These are phyloP conservation scores for Peronospora belbahrii DNA, from an alignment of 352 stramenopile species.

Conservation along the genomic window DNA sequence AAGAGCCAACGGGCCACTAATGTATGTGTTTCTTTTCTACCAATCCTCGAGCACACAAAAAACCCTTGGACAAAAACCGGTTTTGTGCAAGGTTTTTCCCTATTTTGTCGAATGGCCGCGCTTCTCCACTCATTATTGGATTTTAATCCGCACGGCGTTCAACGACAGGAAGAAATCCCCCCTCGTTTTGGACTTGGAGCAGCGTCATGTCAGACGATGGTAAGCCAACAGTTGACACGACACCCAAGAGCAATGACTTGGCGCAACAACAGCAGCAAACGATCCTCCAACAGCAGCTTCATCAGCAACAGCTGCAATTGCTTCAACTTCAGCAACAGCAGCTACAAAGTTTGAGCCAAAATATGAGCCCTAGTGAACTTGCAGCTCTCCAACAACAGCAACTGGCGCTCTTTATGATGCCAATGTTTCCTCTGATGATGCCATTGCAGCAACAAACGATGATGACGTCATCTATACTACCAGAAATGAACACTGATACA, in stretches of 20 bases:
- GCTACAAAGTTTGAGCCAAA: constrained; percentile 52
- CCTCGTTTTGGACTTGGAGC: constrained; percentile 10
- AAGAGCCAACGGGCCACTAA: too few species aligned
- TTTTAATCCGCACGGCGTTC: constrained; percentile 45
- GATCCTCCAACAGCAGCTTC: constrained; percentile 25
- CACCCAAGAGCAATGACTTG: constrained; percentile 19
- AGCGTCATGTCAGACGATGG: constrained; percentile 23
- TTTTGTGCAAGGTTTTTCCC: constrained; percentile 16
- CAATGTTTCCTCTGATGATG: constrained; percentile 73
- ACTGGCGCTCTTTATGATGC: constrained; percentile 71
- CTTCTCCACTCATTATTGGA: constrained; percentile 47
- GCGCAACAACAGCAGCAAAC: constrained; percentile 20
- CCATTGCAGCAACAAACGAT: constrained; percentile 35
- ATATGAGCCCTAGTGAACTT: constrained; percentile 50
- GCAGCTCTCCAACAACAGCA: constrained; percentile 56
- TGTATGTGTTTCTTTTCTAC: too few species aligned
- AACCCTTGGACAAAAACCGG: constrained; percentile 8
- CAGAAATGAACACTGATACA: background rate
- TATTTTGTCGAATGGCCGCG: constrained; percentile 35
- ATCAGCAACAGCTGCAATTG: constrained; percentile 37
- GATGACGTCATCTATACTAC: constrained; percentile 1
- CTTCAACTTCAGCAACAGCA: constrained; percentile 59
- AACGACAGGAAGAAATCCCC: constrained; percentile 67
- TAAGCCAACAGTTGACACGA: constrained; percentile 12
- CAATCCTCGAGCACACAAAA: constrained; percentile 19